Base-by-base conservation (phyloP, 768 basidiomycete species). In the Pisolithus albus region DNA sequence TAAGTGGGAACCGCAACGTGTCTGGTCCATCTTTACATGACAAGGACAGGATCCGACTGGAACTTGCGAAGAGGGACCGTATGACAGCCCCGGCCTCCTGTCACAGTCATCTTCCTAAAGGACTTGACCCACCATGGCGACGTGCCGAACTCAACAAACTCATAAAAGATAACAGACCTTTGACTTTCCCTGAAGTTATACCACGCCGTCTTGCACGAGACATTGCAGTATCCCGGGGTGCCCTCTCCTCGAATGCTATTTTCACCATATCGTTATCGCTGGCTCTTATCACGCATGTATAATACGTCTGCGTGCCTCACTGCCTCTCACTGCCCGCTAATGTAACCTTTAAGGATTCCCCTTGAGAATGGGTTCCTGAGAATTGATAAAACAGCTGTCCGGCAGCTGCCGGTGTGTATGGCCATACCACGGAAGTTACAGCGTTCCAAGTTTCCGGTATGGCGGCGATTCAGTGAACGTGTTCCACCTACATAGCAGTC, bases 221-320 rank as follows among this genome's bases (percentile, higher is more conserved):
- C 11, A 15, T 34, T 3, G 34, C 2, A 34, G 13, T 11, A 15
- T 34, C 34, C 13, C 34, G 11, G 4, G 34, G 34, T 11, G 11
- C 13, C 11, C 11, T 34, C 10, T 34, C 13, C 57, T 53, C 59
- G 64, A 67, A 68, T 65, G 59, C 59, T 60, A 68, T 63, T 58
- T 37, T 48, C 55, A 45, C 62, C 49, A 67, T 47, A 68, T 66
- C 66, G 64, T 56, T 68, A 46, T 30, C 53, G 44, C 42, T 52
- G 39, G 38, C 49, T 64, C 58, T 64, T 61, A 62, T 56, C 57
- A 48, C 11, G 30, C 30, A 5, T 15, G 34, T 34, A n/a, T n/a
- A n/a, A n/a, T n/a, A 15, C 11, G 34, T 34, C 34, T 11, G 38
- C 49, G 49, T 42, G 49, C 43, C 39, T 52, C 41, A 59, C 53